Percentiles rank a stretch among this genome's conserved stretches.
Conservation (phyloP, 2,329 filamentous ascomycete species). For the Chaetomiaceae sp. region DNA sequence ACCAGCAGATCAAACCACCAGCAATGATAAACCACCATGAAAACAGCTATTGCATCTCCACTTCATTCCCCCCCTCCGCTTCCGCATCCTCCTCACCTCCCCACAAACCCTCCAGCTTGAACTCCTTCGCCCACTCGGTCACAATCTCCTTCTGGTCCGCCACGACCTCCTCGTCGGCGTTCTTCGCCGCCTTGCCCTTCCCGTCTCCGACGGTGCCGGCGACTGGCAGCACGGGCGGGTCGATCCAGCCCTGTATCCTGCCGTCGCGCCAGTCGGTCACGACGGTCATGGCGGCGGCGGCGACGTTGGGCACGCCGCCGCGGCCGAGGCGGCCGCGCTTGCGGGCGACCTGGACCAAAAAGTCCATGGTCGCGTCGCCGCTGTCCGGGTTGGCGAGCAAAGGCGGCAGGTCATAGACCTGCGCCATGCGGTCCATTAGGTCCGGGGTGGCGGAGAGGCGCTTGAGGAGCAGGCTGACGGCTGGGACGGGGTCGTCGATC, state of each 20-base stretch:
- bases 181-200: slow-evolving; percentile 25
- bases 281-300: slow-evolving; percentile 83
- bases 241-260: slow-evolving; percentile 86
- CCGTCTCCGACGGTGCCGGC: slow-evolving; percentile 33
- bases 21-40: too few relatives aligned
- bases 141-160: slow-evolving; percentile 81
- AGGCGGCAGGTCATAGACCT: slow-evolving; percentile 77
- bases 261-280: slow-evolving; percentile 97
- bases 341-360: slow-evolving; percentile 88
- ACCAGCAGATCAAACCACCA: too few relatives aligned
- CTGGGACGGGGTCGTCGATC: slow-evolving; percentile 86
- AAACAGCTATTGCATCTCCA: slow-evolving; percentile 48
- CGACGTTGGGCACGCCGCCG: slow-evolving; percentile 84
- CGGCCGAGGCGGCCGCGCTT: slow-evolving; percentile 85
- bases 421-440: slow-evolving; percentile 71
- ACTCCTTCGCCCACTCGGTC: slow-evolving; percentile 87
- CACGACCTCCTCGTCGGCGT: slow-evolving; percentile 39
- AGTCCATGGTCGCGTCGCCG: slow-evolving; percentile 79
- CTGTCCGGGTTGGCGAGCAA: slow-evolving; percentile 60
- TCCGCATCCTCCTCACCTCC: slow-evolving; percentile 49
- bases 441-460: slow-evolving; percentile 67
- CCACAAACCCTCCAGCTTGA: slow-evolving; percentile 90
- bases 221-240: slow-evolving; percentile 63
- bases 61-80: slow-evolving; percentile 29
- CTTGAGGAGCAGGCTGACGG: slow-evolving; percentile 76